phyloP scores from a whole-genome alignment of 75 land plant genomes.

The Pinus albicaulis region DNA sequence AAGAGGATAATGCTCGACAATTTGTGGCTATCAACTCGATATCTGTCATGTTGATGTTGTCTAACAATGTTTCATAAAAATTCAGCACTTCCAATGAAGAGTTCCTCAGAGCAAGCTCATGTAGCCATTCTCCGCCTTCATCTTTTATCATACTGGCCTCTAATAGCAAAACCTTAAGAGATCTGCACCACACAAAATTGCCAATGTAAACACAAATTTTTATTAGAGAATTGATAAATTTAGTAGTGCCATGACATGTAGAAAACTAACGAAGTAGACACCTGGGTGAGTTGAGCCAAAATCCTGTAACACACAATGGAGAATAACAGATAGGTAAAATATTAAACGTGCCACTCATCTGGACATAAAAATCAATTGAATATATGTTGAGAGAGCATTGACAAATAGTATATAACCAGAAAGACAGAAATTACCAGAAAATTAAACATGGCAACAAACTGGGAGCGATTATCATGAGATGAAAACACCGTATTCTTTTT shows the following conservation, averaged over 20 bases:
- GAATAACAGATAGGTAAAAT: too few species aligned
- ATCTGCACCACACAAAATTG: slow-evolving; percentile 36
- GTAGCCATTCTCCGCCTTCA: slow-evolving; percentile 83
- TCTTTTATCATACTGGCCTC: slow-evolving; percentile 80
- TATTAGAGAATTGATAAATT: background rate
- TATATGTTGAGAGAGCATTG: too few species aligned
- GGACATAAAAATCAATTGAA: too few species aligned
- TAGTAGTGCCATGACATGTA: background rate
- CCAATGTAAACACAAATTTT: background rate
- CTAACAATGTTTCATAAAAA: slow-evolving; percentile 68
- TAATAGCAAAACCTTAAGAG: slow-evolving; percentile 56
- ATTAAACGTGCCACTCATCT: too few species aligned
- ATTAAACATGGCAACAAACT: background rate
- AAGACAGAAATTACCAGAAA: too few species aligned
- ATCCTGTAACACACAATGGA: background rate
- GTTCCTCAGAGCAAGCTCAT: slow-evolving; percentile 67
- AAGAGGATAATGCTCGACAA: slow-evolving; percentile 28
- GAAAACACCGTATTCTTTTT: background rate
- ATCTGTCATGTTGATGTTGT: slow-evolving; percentile 19
- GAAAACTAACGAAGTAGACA: background rate
- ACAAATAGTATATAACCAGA: too few species aligned
- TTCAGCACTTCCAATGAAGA: slow-evolving; percentile 65
- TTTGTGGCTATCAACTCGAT: slow-evolving; percentile 25
- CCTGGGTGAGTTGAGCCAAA: background rate
- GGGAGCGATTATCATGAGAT: background rate